Base-by-base conservation (phyloP, 108 stramenopile genomes). In the Pseudonitzschia pungens region DNA sequence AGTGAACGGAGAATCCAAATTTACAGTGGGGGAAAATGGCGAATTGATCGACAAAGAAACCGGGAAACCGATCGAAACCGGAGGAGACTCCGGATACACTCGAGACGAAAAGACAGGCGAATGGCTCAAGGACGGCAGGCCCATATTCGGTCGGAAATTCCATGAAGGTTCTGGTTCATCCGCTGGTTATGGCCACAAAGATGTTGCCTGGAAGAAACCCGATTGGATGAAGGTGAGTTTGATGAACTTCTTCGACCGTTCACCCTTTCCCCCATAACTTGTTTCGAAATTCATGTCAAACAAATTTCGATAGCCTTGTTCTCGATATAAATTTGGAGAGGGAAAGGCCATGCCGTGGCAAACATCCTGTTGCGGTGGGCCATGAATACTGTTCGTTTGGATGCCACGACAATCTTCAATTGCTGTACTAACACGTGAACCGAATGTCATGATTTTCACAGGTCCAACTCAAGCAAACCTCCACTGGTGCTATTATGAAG, bases 141-240 rank as follows among this genome's bases (percentile, higher is more conserved):
- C 77, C 1, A 29, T 77, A 53, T 70, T 65, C 26, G 69, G 69
- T 32, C 22, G 26, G 43, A 28, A 24, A 5, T 48, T n/a, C n/a
- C n/a, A 32, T 16, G 50, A 26, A 52, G 63, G 51, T 64, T 20
- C 24, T 48, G 28, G 18, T 15, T 55, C 36, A 29, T 32, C 56
- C 11, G 9, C 24, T 40, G 56, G n/a, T 5, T 55, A 71, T 58
- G 70, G 70, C 11, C 68, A 77, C 63, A 68, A 79, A 11, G 72
- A 66, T 31, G 73, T 60, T 59, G 33, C 7, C 27, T 79, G 78
- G 78, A 45, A 62, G 2, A 63, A 79, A 55, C 78, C 78, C 18
- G 32, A 65, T 22, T 79, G 78, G 78, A 77, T 66, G 70, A n/a
- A 65, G 36, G 65, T 66, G 36, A 66, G 65, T 45, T 66, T 43